Percentiles rank a stretch among this genome's conserved stretches.
phyloP scores from a whole-genome alignment of 768 basidiomycete genomes.

The Tylopilus subfusipes region DNA sequence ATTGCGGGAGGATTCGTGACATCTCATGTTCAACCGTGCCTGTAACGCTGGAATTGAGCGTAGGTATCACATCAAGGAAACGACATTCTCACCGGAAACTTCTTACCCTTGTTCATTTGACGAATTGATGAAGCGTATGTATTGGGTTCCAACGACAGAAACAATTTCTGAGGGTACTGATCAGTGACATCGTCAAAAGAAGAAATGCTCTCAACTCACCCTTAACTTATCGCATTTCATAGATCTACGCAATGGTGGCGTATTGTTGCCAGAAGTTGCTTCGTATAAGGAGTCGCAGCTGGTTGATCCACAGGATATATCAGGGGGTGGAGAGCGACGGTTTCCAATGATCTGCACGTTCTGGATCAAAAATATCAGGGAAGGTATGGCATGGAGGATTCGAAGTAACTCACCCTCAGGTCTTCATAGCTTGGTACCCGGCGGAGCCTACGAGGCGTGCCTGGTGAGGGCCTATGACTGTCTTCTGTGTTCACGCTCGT shows the following conservation, averaged over 20 bases:
- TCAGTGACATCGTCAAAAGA: constrained; percentile 1
- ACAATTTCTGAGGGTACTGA: constrained; percentile 1
- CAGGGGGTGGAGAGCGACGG: not conserved
- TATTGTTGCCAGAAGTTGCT: not conserved
- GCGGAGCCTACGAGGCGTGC: constrained; percentile 10
- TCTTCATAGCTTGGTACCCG: constrained; percentile 18
- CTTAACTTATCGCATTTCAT: not conserved
- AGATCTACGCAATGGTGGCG: not conserved
- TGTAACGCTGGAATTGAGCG: not conserved
- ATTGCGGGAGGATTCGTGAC: not conserved
- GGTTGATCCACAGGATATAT: not conserved
- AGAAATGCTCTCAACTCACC: not conserved
- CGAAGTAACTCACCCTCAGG: constrained; percentile 10
- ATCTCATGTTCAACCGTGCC: constrained; percentile 2
- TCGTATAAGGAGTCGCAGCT: not conserved
- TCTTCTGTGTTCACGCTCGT: constrained; percentile 19
- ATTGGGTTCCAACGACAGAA: not conserved
- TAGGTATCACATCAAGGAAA: not conserved
- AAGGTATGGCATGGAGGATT: not conserved
- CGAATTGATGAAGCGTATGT: not conserved
- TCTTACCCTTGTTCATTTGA: constrained; percentile 1
- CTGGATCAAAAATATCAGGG: not conserved
- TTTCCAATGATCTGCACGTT: not conserved
- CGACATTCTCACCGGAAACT: constrained; percentile 1
- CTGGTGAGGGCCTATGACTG: not conserved